Evolutionary conservation across 371 early-diverging fungal species (phyloP), one percentile per base, ranked within the genome.

Genomic region (Saksenaea oblongispora): DNA sequence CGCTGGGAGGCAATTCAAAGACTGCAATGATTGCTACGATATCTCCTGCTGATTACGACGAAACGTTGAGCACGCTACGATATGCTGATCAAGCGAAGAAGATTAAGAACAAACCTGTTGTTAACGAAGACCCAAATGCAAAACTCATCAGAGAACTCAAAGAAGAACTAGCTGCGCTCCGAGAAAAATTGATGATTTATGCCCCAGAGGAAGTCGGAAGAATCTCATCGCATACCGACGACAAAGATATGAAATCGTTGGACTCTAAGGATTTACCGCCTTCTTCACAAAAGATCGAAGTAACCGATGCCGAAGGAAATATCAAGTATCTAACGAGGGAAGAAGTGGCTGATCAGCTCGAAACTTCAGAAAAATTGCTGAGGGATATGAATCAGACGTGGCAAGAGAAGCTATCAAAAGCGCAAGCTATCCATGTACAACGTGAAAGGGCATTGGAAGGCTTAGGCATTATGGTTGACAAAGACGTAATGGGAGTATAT

Each of bases 11-110:
- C 56, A 93, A 95, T 66, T 90, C 95, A 53, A 93, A 95, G 59
- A 93, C 96, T 4, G 83, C 94, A 55, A 95, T 97, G 87, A 87
- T 96, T 56, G 94, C 93, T 5, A 89, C 91, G 1, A 85, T 94
- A 15, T 88, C 91, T 58, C 90, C 92, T 0, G 87, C 91, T 2
- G 87, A 89, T 56, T 86, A 81, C 47, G 89, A 90, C 51, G 98
- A 97, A 79, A 91, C 96, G 2, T 79, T 97, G 13, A 93, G 94
- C 57, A 99, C 98, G 0, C 82, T 98, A 18, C 89, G 96, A 9
- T 98, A 95, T 71, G 96, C 96, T 2, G 93, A 95, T 64, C 88
- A 93, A 26, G 96, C 95, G 55, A 96, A 95, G 76, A 82, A 82
- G 53, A 92, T 97, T 69, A 87, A 92, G 72, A 95, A 93, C 71